These are phyloP conservation scores for Ophiostoma sp. DNA, from an alignment of 2,329 filamentous ascomycete species.

Conservation along the genomic window DNA sequence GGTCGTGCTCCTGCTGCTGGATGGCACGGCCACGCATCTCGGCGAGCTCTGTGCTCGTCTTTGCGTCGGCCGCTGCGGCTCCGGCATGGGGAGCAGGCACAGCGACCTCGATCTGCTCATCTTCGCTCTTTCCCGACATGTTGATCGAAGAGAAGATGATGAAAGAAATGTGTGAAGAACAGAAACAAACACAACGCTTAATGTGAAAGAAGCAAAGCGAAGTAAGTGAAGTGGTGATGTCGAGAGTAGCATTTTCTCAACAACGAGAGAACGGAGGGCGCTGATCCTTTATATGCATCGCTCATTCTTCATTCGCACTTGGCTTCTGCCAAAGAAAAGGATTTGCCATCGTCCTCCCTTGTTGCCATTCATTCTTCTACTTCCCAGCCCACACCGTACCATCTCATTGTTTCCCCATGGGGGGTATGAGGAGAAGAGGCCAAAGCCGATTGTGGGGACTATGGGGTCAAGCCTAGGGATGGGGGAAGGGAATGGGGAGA, in stretches of 20 bases:
- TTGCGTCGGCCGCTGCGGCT: not conserved
- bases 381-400: not conserved
- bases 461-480: not conserved
- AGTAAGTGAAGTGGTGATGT: not conserved
- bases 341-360: not conserved
- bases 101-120: not conserved
- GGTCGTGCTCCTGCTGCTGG: slow-evolving; percentile 20
- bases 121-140: not conserved
- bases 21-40: slow-evolving; percentile 21
- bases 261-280: not conserved
- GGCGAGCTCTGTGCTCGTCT: not conserved
- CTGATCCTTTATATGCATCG: not conserved
- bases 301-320: too few relatives aligned
- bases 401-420: not conserved
- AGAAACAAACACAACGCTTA: not conserved
- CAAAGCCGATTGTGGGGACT: not conserved
- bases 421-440: too few relatives aligned
- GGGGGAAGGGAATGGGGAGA: not conserved
- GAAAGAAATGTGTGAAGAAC: not conserved
- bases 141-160: not conserved
- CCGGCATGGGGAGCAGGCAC: not conserved
- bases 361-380: not conserved
- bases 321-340: not conserved
- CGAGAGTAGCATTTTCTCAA: too few relatives aligned
- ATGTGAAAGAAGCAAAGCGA: not conserved